Evolutionary conservation across 495 filamentous ascomycete species (phyloP).

Genomic region (Penicillium mononematosum): DNA sequence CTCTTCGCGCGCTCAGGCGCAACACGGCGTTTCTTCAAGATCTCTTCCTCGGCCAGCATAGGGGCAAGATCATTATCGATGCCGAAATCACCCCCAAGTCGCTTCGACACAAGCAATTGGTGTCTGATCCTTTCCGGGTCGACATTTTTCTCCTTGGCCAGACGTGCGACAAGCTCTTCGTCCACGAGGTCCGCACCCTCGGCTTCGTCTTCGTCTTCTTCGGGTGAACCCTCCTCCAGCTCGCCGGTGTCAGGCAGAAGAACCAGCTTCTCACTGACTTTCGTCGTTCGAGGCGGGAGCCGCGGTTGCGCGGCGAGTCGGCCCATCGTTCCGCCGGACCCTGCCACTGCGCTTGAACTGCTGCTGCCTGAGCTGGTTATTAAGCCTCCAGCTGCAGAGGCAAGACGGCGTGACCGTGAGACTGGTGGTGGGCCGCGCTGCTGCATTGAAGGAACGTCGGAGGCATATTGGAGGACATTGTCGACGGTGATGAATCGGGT

Average conservation of each 20-base stretch:
- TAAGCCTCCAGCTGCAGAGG: conserved; percentile 36
- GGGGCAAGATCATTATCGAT: conserved; percentile 67
- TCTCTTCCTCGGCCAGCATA: conserved; percentile 75
- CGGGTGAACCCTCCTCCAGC: conserved; percentile 26
- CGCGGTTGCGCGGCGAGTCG: conserved; percentile 61
- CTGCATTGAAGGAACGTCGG: conserved; percentile 93
- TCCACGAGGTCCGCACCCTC: conserved; percentile 49
- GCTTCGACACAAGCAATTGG: conserved; percentile 38
- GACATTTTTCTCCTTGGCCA: conserved; percentile 38
- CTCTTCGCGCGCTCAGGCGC: conserved; percentile 72
- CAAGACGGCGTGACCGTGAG: conserved; percentile 52
- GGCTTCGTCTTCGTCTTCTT: conserved; percentile 25
- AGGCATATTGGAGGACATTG: conserved; percentile 89
- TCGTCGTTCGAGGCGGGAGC: conserved; percentile 83
- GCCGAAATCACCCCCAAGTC: conserved; percentile 48
- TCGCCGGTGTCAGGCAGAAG: conserved; percentile 80
- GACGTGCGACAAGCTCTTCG: conserved; percentile 41
- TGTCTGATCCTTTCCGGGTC: conserved; percentile 42
- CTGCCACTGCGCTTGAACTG: conserved; percentile 19
- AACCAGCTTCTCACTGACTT: conserved; percentile 92
- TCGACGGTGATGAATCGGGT: conserved; percentile 93
- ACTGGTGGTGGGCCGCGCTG: conserved; percentile 68
- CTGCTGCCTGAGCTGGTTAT: conserved; percentile 25
- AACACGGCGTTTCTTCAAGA: conserved; percentile 59
- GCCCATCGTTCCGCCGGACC: conserved; percentile 30